phyloP scores from a whole-genome alignment of 2,329 filamentous ascomycete species.

The Hypoxylon sp. region DNA sequence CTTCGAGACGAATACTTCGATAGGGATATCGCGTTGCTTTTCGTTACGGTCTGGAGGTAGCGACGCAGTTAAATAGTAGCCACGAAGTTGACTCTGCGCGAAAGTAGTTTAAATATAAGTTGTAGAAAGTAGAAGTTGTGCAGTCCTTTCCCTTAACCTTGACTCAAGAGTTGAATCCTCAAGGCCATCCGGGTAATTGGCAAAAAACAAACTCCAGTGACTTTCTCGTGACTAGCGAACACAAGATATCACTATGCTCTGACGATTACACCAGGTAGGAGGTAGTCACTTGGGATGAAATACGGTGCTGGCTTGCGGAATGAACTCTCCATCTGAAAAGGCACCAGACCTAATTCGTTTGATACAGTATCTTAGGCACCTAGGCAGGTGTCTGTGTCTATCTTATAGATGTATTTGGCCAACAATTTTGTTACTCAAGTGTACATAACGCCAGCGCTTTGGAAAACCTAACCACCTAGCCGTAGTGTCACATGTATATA shows the following conservation, averaged over 20 bases:
- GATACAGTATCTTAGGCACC: neutral
- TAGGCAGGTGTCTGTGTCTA: neutral
- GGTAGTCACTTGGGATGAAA: neutral
- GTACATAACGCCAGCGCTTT: constrained; percentile 2
- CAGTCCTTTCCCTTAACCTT: constrained; percentile 1
- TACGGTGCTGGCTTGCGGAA: neutral
- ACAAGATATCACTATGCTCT: neutral
- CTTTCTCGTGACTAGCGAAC: neutral
- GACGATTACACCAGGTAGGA: neutral
- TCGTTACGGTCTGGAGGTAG: neutral
- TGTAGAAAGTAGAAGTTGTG: constrained; percentile 1
- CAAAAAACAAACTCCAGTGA: constrained; percentile 2
- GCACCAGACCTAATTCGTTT: neutral
- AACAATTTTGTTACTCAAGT: neutral
- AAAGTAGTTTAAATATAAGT: neutral
- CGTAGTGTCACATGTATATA: neutral
- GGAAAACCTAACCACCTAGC: neutral
- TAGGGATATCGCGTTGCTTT: neutral
- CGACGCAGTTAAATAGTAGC: neutral
- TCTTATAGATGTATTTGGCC: neutral
- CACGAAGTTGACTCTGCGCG: neutral
- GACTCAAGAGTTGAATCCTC: neutral
- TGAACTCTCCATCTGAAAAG: constrained; percentile 1
- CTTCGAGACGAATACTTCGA: neutral
- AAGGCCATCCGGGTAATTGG: neutral